phyloP scores from a whole-genome alignment of 352 stramenopile species.

The Globisporangium barbulae region DNA sequence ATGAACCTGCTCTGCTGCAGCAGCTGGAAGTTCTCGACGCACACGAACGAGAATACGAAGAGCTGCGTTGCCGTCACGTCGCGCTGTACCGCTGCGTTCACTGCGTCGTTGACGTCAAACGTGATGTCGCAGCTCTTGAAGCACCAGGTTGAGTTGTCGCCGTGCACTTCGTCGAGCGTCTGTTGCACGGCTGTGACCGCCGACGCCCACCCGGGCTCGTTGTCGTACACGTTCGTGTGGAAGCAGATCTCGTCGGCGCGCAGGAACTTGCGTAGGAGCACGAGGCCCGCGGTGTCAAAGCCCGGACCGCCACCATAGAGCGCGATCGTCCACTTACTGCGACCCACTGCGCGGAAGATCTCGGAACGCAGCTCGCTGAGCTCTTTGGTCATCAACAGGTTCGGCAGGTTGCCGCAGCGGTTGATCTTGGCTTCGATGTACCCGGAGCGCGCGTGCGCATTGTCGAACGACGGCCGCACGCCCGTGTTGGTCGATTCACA shows the following conservation, averaged over 20 bases:
- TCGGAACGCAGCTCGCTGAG: slow-evolving; percentile 47
- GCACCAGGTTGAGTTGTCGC: slow-evolving; percentile 21
- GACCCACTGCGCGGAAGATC: slow-evolving; percentile 29
- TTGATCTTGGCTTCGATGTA: slow-evolving; percentile 75
- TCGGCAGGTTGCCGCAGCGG: slow-evolving; percentile 62
- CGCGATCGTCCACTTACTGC: slow-evolving; percentile 20
- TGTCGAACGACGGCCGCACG: slow-evolving; percentile 59
- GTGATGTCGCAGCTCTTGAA: slow-evolving; percentile 71
- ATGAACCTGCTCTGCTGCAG: slow-evolving; percentile 39
- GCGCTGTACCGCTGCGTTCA: slow-evolving; percentile 34
- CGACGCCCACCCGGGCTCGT: slow-evolving; percentile 53
- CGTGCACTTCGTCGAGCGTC: slow-evolving; percentile 27
- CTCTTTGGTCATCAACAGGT: slow-evolving; percentile 47
- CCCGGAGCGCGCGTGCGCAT: slow-evolving; percentile 46
- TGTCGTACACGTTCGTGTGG: slow-evolving; percentile 64
- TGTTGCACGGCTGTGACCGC: slow-evolving; percentile 33
- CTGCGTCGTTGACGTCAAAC: slow-evolving; percentile 24
- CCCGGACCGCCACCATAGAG: slow-evolving; percentile 62
- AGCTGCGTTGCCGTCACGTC: slow-evolving; percentile 34
- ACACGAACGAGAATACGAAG: slow-evolving; percentile 72
- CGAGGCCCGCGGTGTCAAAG: slow-evolving; percentile 52
- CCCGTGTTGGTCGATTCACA: slow-evolving; percentile 66
- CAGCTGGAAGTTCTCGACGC: slow-evolving; percentile 64
- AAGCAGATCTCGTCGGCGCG: slow-evolving; percentile 42
- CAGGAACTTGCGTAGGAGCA: slow-evolving; percentile 54